These are phyloP conservation scores for Tieghemostelium lacteum DNA, from an alignment of 78 protist species.

Conservation along the genomic window DNA sequence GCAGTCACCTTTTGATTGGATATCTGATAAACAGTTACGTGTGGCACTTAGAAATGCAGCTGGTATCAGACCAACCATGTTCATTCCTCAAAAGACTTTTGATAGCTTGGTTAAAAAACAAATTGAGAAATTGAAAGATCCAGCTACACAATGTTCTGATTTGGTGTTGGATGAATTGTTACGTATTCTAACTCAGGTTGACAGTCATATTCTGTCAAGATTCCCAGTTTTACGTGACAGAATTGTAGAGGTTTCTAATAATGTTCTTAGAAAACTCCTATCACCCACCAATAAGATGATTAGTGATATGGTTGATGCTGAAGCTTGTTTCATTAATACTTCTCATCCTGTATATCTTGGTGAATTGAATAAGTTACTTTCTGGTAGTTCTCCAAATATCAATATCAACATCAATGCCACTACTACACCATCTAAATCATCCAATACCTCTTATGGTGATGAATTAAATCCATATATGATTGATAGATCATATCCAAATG, in stretches of 20 bases:
- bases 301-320: conserved; percentile 84
- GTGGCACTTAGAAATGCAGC: conserved; percentile 50
- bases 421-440: background rate
- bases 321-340: conserved; percentile 92
- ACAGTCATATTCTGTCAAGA: conserved; percentile 38
- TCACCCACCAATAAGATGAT: conserved; percentile 82
- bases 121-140: conserved; percentile 86
- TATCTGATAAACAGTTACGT: conserved; percentile 65
- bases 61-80: conserved; percentile 90
- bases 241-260: conserved; percentile 65
- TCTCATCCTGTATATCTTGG: conserved; percentile 85
- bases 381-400: background rate
- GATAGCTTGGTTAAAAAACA: conserved; percentile 91
- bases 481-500: conserved; percentile 57
- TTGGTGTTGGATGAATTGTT: conserved; percentile 91
- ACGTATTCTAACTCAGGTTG: conserved; percentile 79
- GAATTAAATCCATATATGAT: conserved; percentile 67
- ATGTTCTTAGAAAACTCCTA: conserved; percentile 44
- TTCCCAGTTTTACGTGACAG: conserved; percentile 71
- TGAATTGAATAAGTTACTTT: conserved; percentile 6
- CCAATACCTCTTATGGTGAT: background rate
- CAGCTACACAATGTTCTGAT: conserved; percentile 89
- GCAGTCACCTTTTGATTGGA: conserved; percentile 65
- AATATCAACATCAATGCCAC: too few relatives aligned
- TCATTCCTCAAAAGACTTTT: conserved; percentile 95